These are phyloP conservation scores for Alternaria novae-zelandiae DNA, from an alignment of 2,329 filamentous ascomycete genomes.

Conservation along the genomic window DNA sequence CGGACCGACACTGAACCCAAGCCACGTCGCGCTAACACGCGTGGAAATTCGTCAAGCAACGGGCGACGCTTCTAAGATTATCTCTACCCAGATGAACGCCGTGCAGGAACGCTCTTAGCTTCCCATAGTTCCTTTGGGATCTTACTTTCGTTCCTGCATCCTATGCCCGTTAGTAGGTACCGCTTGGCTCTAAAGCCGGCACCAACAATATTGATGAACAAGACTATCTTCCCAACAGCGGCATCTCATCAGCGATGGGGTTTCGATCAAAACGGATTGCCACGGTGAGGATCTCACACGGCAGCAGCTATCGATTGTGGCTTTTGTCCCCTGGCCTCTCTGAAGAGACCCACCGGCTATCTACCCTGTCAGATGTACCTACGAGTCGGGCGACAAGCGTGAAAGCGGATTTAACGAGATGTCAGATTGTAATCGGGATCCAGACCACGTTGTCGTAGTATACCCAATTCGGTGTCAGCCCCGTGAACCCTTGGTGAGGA, in stretches of 20 bases:
- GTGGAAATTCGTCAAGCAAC: not conserved
- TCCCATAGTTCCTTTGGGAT: not conserved
- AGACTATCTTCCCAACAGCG: not conserved
- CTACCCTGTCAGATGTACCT: not conserved
- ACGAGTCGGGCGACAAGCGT: not conserved
- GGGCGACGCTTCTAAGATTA: not conserved
- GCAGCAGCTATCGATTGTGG: conserved; percentile 1
- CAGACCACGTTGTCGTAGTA: conserved; percentile 4
- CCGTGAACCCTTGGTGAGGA: conserved; percentile 10
- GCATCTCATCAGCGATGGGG: not conserved
- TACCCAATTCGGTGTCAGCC: conserved; percentile 7
- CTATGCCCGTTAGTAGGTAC: not conserved
- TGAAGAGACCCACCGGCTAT: not conserved
- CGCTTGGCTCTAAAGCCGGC: not conserved
- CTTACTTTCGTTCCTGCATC: not conserved
- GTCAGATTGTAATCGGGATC: not conserved
- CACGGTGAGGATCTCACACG: not conserved
- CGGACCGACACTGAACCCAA: not conserved
- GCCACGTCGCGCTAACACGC: not conserved
- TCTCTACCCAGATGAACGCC: not conserved
- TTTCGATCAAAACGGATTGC: not conserved
- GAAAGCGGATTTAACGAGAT: conserved; percentile 1
- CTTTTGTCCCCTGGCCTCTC: not conserved
- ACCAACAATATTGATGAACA: not conserved
- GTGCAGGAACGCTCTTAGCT: not conserved